Evolutionary conservation across 192 early-diverging fungal genomes (phyloP).

Genomic region (Coemansia umbellata): DNA sequence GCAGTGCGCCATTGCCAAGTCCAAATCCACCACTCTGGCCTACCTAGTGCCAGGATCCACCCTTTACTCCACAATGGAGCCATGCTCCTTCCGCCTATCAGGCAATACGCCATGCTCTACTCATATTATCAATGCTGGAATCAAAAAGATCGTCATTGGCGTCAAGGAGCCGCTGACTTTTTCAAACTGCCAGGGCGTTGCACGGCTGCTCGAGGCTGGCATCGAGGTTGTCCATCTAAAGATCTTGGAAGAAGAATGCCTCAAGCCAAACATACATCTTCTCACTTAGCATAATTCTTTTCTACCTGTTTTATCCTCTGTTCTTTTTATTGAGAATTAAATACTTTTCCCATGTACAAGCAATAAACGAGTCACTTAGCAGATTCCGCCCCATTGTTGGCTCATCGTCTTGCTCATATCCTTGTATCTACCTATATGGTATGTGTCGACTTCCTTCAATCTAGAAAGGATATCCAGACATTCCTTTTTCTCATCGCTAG

Average conservation of each 20-base stretch:
- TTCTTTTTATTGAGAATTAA: slow-evolving; percentile 2
- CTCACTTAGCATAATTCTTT: slow-evolving; percentile 8
- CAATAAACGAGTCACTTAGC: no score
- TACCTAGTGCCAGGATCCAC: slow-evolving; percentile 51
- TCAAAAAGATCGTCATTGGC: slow-evolving; percentile 82
- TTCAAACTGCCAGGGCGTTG: slow-evolving; percentile 74
- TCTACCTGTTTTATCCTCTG: background rate
- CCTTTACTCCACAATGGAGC: slow-evolving; percentile 99
- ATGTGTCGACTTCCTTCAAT: slow-evolving; percentile 23
- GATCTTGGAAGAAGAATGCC: slow-evolving; percentile 71
- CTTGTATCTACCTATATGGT: slow-evolving; percentile 28
- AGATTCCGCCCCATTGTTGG: slow-evolving; percentile 13
- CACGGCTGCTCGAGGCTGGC: slow-evolving; percentile 64
- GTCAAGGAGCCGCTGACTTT: slow-evolving; percentile 87
- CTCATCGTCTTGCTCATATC: slow-evolving; percentile 20
- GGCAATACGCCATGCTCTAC: slow-evolving; percentile 77
- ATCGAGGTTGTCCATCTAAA: slow-evolving; percentile 73
- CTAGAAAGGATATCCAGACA: slow-evolving; percentile 15
- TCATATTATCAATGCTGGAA: slow-evolving; percentile 59
- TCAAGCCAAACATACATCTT: slow-evolving; percentile 68
- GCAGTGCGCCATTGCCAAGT: slow-evolving; percentile 81
- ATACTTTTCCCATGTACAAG: no score
- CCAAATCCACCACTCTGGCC: slow-evolving; percentile 33
- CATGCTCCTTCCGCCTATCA: slow-evolving; percentile 83
- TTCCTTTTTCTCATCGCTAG: slow-evolving; percentile 15